Conservation (phyloP, 2,329 filamentous ascomycete genomes). For the Fulvia fulva region DNA sequence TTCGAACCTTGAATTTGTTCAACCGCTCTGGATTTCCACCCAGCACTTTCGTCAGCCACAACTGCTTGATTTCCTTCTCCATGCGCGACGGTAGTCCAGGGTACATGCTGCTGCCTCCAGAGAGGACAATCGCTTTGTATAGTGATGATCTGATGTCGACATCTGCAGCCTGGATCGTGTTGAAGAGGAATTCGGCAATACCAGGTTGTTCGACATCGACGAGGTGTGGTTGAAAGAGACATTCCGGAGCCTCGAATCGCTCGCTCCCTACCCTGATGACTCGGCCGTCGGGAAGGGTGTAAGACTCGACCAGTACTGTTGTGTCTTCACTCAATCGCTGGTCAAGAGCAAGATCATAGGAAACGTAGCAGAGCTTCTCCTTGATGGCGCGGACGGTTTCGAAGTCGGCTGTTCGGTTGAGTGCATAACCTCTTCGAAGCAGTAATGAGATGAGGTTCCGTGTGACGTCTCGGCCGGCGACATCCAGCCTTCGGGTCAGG, state of each 20-base stretch:
- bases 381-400: conserved; percentile 99
- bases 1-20: conserved; percentile 98
- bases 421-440: conserved; percentile 86
- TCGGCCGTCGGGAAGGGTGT: conserved; percentile 92
- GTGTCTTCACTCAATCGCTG: conserved; percentile 95
- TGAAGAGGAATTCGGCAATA: conserved; percentile 96
- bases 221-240: conserved; percentile 95
- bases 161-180: conserved; percentile 94
- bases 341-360: conserved; percentile 94
- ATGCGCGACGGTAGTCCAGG: conserved; percentile 88
- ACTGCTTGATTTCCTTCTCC: conserved; percentile 98
- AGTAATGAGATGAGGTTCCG: conserved; percentile 95
- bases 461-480: conserved; percentile 96
- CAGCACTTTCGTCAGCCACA: conserved; percentile 91
- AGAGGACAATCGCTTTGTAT: conserved; percentile 96
- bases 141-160: conserved; percentile 90
- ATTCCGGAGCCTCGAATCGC: conserved; percentile 96
- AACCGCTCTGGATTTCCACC: conserved; percentile 88
- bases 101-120: conserved; percentile 98
- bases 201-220: conserved; percentile 97
- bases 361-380: conserved; percentile 99
- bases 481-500: conserved; percentile 87
- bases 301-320: conserved; percentile 93
- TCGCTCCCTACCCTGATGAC: conserved; percentile 96
- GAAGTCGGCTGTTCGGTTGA: conserved; percentile 98